These are phyloP conservation scores for Pythium oligandrum DNA, from an alignment of 352 stramenopile genomes.

Conservation along the genomic window DNA sequence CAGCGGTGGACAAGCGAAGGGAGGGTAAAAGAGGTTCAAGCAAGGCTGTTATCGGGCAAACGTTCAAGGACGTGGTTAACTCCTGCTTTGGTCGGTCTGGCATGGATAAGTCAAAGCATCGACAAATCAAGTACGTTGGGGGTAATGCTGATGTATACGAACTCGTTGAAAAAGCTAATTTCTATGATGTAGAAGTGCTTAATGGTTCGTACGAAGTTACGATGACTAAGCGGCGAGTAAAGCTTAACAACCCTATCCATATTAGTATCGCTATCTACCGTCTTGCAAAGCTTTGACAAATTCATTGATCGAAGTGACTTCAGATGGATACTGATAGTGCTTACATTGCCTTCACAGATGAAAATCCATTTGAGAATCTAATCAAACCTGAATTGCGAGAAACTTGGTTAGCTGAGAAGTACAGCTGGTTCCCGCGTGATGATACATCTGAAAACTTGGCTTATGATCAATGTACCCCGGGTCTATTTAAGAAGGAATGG, in stretches of 20 bases:
- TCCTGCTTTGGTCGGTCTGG: slow-evolving; percentile 11
- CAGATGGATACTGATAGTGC: slow-evolving; percentile 20
- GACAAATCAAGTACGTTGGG: slow-evolving; percentile 8
- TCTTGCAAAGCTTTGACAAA: slow-evolving; percentile 18
- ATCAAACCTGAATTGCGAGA: slow-evolving; percentile 19
- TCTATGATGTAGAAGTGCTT: slow-evolving; percentile 12
- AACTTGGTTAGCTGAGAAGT: slow-evolving; percentile 13
- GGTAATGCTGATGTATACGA: slow-evolving; percentile 2
- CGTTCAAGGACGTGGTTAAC: slow-evolving; percentile 16
- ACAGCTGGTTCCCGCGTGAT: slow-evolving; percentile 18
- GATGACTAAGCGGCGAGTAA: slow-evolving; percentile 12
- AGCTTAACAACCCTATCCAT: slow-evolving; percentile 17
- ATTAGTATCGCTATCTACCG: slow-evolving; percentile 20
- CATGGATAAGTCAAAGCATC: slow-evolving; percentile 20
- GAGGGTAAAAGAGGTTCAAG: slow-evolving; percentile 18
- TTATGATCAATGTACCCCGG: slow-evolving; percentile 12
- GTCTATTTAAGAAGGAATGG: slow-evolving; percentile 24
- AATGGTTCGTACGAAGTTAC: slow-evolving; percentile 13
- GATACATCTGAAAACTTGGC: slow-evolving; percentile 4
- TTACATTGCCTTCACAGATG: slow-evolving; percentile 17
- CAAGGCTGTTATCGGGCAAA: slow-evolving; percentile 13
- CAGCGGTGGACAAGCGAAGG: slow-evolving; percentile 17
- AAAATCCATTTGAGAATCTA: slow-evolving; percentile 16
- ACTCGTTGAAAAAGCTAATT: slow-evolving; percentile 2
- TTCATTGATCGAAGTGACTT: slow-evolving; percentile 17